Percentiles rank a stretch among this genome's conserved stretches.
phyloP scores from a whole-genome alignment of 2,329 filamentous ascomycete genomes.

The Hirsutella minnesotensis region DNA sequence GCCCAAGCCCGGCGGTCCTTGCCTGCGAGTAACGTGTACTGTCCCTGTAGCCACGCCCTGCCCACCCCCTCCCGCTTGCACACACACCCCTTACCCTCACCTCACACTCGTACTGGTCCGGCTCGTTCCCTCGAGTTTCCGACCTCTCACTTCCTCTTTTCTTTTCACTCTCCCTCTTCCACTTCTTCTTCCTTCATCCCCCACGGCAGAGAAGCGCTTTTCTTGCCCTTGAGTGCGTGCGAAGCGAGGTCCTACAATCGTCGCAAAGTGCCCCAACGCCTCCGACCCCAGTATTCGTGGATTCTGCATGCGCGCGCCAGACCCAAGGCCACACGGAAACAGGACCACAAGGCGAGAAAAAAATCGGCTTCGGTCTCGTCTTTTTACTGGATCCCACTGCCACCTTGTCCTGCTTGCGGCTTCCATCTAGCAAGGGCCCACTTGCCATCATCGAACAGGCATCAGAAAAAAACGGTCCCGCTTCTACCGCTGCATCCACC shows the following conservation, averaged over 20 bases:
- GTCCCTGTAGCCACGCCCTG: not conserved
- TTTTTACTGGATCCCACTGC: conserved; percentile 10
- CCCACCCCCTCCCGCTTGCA: conserved; percentile 1
- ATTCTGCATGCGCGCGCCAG: conserved; percentile 4
- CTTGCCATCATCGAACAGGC: conserved; percentile 12
- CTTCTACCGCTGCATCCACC: conserved; percentile 7
- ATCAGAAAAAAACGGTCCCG: conserved; percentile 11
- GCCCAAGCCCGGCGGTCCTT: conserved; percentile 2
- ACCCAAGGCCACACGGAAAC: conserved; percentile 6
- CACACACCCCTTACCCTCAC: conserved; percentile 3
- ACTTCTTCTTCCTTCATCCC: conserved; percentile 10
- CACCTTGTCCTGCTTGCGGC: conserved; percentile 14
- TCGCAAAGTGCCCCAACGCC: conserved; percentile 1
- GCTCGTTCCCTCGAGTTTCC: conserved; percentile 9
- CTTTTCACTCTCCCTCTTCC: conserved; percentile 12
- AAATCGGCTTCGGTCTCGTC: conserved; percentile 5
- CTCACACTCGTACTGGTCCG: conserved; percentile 6
- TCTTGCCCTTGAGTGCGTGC: not conserved
- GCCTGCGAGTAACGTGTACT: not conserved
- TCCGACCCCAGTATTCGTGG: conserved; percentile 2
- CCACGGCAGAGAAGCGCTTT: conserved; percentile 1
- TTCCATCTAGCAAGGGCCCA: conserved; percentile 9
- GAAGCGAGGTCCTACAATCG: not conserved
- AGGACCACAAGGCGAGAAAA: conserved; percentile 4
- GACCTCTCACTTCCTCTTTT: conserved; percentile 10